A percentile compares a stretch with the other conserved stretches of the same genome.
These are phyloP conservation scores for Akanthomyces dipterigenus DNA, from an alignment of 2,329 filamentous ascomycete species.

Conservation along the genomic window DNA sequence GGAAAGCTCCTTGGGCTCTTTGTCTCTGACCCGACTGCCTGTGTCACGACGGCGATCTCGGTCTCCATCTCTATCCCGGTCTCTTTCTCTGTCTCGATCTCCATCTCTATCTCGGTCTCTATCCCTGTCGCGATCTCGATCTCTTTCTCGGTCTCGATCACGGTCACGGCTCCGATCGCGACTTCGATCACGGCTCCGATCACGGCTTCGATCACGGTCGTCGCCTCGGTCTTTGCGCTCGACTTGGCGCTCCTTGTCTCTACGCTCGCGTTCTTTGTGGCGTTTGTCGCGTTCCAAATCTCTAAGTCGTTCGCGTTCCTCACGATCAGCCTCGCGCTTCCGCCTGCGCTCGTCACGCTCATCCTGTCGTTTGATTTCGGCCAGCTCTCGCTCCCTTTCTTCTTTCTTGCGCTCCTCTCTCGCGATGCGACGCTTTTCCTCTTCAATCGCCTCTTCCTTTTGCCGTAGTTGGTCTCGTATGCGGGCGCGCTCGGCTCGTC, in stretches of 20 bases:
- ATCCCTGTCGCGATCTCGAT: conserved; percentile 13
- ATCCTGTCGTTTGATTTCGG: conserved; percentile 42
- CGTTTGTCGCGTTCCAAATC: conserved; percentile 34
- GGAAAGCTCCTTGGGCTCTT: conserved; percentile 43
- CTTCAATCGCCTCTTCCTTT: conserved; percentile 54
- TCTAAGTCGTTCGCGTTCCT: conserved; percentile 45
- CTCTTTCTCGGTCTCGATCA: conserved; percentile 27
- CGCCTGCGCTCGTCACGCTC: conserved; percentile 43
- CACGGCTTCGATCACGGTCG: conserved; percentile 27
- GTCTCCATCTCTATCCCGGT: conserved; percentile 26
- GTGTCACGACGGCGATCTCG: conserved; percentile 27
- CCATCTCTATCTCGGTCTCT: conserved; percentile 33
- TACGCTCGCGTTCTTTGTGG: conserved; percentile 33
- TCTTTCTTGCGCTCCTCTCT: conserved; percentile 47
- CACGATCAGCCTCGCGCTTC: conserved; percentile 47
- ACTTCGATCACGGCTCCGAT: conserved; percentile 26
- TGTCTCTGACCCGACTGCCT: conserved; percentile 26
- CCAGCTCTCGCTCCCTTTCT: conserved; percentile 42
- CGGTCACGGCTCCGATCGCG: conserved; percentile 18
- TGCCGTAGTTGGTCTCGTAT: conserved; percentile 53
- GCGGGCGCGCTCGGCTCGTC: conserved; percentile 53
- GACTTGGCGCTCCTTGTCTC: conserved; percentile 29
- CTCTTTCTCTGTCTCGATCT: conserved; percentile 28
- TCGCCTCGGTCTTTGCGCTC: conserved; percentile 16
- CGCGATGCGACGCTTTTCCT: conserved; percentile 53